Evolutionary conservation across 768 basidiomycete species (phyloP), one percentile per base, ranked within the genome.

Genomic region (Termitomyces sp.): DNA sequence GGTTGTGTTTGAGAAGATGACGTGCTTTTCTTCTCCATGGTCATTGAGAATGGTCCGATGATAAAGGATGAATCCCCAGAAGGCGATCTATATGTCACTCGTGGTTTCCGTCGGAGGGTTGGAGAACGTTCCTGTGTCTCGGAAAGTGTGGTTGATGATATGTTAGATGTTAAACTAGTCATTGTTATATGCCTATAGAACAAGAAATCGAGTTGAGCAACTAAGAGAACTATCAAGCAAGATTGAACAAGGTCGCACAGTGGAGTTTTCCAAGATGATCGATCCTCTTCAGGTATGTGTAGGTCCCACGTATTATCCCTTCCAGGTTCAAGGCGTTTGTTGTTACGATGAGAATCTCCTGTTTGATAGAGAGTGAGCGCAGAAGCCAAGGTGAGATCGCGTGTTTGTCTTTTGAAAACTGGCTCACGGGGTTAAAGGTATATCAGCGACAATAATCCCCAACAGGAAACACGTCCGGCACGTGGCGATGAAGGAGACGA

Each of bases 41-140:
- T 37, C 42, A 59, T 51, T 42, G 59, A 57, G 31, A 62, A 56
- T 10, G 59, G 53, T 22, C 52, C 57, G 46, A 61, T 53, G 31
- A 56, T 60, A 26, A 46, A 57, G 3, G 59, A 60, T 18, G 74
- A 69, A 41, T 67, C 68, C 65, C 62, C 74, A 34, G 74, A 68
- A 8, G 85, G 85, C 7, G 85, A 86, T 58, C 76, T 81, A 68
- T 85, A 84, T 14, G 85, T 86, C 60, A 74, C 61, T 51, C 69
- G 64, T 27, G 85, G 85, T 67, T 87, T 87, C 55, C 85, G 75
- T 54, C 84, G 79, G 32, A 75, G 70, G n/a, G 65, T 61, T 10
- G 71, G 36, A 24, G 66, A 22, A 16, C 48, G 55, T 8, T 57
- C 41, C 31, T 56, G 58, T 37, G 59, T 29, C 39, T 61, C 58